Percentiles rank a stretch among this genome's conserved stretches.
These are phyloP conservation scores for Penicillium aurantiogriseum DNA, from an alignment of 2,329 filamentous ascomycete genomes.

Conservation along the genomic window DNA sequence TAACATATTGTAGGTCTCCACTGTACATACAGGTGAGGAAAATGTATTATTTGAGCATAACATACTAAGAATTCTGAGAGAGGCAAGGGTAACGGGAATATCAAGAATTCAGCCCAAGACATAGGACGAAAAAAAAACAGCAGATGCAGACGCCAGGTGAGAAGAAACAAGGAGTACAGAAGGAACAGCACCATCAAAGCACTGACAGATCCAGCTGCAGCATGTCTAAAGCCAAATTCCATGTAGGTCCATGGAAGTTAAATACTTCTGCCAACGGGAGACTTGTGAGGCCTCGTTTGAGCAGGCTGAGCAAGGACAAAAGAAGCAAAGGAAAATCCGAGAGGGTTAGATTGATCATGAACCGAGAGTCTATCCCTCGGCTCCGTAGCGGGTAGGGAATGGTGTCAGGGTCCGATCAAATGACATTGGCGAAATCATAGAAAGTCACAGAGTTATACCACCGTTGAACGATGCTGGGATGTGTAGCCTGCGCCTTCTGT, in stretches of 20 bases:
- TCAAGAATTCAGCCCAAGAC: constrained; percentile 30
- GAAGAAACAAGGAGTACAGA: constrained; percentile 31
- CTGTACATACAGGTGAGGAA: constrained; percentile 15
- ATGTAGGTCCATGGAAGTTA: constrained; percentile 23
- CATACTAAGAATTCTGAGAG: constrained; percentile 30
- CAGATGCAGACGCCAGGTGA: constrained; percentile 36
- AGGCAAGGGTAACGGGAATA: constrained; percentile 23
- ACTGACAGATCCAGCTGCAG: constrained; percentile 29
- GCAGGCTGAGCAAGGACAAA: constrained; percentile 14
- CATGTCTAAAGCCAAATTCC: constrained; percentile 33
- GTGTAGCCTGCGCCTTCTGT: neutral
- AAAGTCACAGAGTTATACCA: constrained; percentile 11
- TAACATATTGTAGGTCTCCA: neutral
- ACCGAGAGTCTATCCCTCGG: constrained; percentile 15
- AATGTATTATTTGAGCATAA: constrained; percentile 38
- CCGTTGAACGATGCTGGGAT: constrained; percentile 2
- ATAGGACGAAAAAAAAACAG: constrained; percentile 18
- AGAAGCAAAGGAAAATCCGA: constrained; percentile 23
- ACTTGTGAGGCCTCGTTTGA: constrained; percentile 13
- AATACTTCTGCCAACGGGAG: constrained; percentile 14
- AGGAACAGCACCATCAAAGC: constrained; percentile 25
- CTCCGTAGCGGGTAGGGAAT: constrained; percentile 7
- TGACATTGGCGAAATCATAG: constrained; percentile 10
- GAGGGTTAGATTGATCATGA: constrained; percentile 16
- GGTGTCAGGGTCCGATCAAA: neutral